A percentile compares a stretch with the other conserved stretches of the same genome.
Conservation (phyloP, 331 rosid genomes). For the Acacia concinna region DNA sequence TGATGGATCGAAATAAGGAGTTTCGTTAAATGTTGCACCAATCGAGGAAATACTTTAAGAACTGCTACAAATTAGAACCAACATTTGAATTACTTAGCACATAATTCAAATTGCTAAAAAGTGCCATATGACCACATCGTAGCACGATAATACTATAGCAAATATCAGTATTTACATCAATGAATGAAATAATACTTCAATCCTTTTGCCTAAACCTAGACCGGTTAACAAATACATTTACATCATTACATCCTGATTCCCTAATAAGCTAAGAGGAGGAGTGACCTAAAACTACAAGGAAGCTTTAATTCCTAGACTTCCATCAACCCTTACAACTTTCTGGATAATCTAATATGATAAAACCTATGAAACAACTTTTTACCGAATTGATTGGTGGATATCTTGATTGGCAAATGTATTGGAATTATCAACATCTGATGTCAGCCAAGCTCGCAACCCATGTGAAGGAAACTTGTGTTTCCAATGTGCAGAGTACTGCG, state of each 20-base stretch:
- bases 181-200: conserved; percentile 32
- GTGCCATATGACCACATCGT: background rate
- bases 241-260: conserved; percentile 29
- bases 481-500: conserved; percentile 15
- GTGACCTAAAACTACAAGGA: conserved; percentile 34
- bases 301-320: conserved; percentile 10
- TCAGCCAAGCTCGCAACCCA: conserved; percentile 13
- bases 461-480: conserved; percentile 13
- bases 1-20: too few relatives aligned
- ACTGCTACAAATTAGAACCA: background rate
- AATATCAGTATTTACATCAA: conserved; percentile 45
- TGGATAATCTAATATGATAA: conserved; percentile 25
- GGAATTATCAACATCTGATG: conserved; percentile 17
- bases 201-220: background rate
- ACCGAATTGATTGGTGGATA: background rate
- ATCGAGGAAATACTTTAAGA: background rate
- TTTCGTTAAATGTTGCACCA: background rate
- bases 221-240: conserved; percentile 27
- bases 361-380: conserved; percentile 22
- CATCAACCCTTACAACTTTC: conserved; percentile 33
- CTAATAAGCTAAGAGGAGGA: conserved; percentile 16
- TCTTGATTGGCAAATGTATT: background rate
- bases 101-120: background rate
- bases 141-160: background rate
- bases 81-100: background rate